These are phyloP conservation scores for Phaseolus lunatus DNA, from an alignment of 306 rosid species.

Conservation along the genomic window DNA sequence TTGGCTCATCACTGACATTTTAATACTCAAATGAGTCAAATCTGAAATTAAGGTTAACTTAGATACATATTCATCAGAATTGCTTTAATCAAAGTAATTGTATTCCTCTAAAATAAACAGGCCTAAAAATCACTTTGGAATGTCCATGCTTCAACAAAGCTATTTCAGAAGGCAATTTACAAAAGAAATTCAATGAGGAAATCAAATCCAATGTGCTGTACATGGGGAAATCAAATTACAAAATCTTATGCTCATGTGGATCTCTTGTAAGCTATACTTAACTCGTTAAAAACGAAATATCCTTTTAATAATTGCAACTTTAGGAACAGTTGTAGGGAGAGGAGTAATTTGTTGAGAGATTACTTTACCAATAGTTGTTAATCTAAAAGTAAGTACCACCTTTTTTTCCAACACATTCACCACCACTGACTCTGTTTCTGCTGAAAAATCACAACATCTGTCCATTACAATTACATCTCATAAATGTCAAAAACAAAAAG, in stretches of 20 bases:
- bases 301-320: constrained; percentile 59
- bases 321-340: no score
- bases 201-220: constrained; percentile 34
- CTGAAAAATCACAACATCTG: constrained; percentile 43
- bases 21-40: no score
- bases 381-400: constrained; percentile 71
- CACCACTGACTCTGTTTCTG: constrained; percentile 78
- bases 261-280: constrained; percentile 18
- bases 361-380: constrained; percentile 57
- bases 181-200: constrained; percentile 30
- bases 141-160: neutral
- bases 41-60: neutral
- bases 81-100: neutral
- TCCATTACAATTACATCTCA: neutral
- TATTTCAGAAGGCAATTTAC: neutral
- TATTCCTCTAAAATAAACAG: neutral
- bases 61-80: neutral
- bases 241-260: constrained; percentile 39
- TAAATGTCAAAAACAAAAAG: neutral
- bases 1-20: no score
- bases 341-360: constrained; percentile 49
- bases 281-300: constrained; percentile 56
- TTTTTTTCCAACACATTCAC: constrained; percentile 77
- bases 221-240: constrained; percentile 39
- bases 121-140: neutral